Base-by-base conservation (phyloP, 768 basidiomycete species). In the Mycena indigotica region DNA sequence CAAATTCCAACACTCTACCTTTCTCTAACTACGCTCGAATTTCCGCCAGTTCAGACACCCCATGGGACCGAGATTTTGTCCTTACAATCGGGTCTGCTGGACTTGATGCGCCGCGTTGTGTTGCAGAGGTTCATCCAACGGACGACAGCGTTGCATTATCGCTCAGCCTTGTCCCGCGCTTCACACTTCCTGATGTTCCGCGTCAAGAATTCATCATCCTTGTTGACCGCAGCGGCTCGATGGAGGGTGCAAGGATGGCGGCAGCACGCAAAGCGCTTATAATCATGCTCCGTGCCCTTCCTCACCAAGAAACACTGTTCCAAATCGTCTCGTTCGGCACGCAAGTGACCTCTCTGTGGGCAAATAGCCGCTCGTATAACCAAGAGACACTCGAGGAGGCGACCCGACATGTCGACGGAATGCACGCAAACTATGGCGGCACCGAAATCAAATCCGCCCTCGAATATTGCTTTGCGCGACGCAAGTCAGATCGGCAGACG, bases 181-280 rank as follows among this genome's bases (percentile, higher is more conserved):
- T 80, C 63, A 65, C 67, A 24, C 62, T 76, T 1, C 71, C 71
- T 1, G 72, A 70, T 17, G 21, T 77, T 1, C 54, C 57, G 19
- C 64, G 66, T 1, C 79, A 78, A 44, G 80, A 82, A 40, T 83
- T 74, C 29, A 69, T 82, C 1, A 82, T 83, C 57, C 49, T 82
- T 13, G 69, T 82, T 15, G 80, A 82, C 57, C 69, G 80, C 19
- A 76, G 73, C 4, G 74, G 74, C 0, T 78, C 75, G 29, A 82
- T 82, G 80, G 0, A 0, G 0, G 53, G 54, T 8, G 8, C 2
- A 13, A 49, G 72, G 10, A 76, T 80, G 10, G 67, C 66, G 28
- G 72, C 68, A 2, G 77, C 78, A 4, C 73, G 73, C 46, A 58
- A 66, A 29, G 74, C 79, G 0, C 66, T 82, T 23, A 48, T 55